Percentiles rank a stretch among this genome's conserved stretches.
Conservation (phyloP, 1,284 basidiomycete genomes). For the Termitomyces sp. region DNA sequence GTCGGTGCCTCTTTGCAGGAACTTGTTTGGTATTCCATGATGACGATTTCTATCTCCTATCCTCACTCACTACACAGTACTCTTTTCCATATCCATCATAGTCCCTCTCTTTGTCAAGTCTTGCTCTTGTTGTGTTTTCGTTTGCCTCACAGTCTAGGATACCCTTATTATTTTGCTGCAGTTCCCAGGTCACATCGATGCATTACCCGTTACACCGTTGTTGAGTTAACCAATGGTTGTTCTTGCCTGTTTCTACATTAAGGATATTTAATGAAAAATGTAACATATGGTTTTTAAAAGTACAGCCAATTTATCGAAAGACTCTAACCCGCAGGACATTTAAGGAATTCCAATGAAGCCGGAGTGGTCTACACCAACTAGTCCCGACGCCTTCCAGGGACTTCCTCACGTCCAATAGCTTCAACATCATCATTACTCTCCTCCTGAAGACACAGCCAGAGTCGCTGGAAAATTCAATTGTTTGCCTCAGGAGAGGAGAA, state of each 20-base stretch:
- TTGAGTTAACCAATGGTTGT: not conserved
- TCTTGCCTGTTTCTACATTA: not conserved
- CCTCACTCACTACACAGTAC: slow-evolving; percentile 1
- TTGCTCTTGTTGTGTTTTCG: slow-evolving; percentile 16
- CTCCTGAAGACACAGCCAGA: too few species aligned
- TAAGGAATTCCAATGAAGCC: too few species aligned
- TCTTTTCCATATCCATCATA: slow-evolving; percentile 3
- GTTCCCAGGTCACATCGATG: slow-evolving; percentile 12
- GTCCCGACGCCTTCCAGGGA: too few species aligned
- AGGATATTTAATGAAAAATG: not conserved
- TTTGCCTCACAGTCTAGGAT: slow-evolving; percentile 17
- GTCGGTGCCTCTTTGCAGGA: slow-evolving; percentile 11
- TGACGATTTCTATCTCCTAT: slow-evolving; percentile 8
- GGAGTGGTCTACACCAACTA: not conserved
- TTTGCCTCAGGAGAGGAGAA: too few species aligned
- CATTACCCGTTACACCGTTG: slow-evolving; percentile 13
- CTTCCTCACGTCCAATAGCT: too few species aligned
- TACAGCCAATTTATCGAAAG: not conserved
- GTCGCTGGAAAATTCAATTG: too few species aligned
- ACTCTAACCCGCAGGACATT: not conserved
- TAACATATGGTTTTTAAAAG: not conserved
- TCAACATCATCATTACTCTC: too few species aligned
- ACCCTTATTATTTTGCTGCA: slow-evolving; percentile 15
- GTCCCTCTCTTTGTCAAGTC: slow-evolving; percentile 9
- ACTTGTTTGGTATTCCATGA: slow-evolving; percentile 2